Evolutionary conservation across 2,329 filamentous ascomycete species (phyloP).

Genomic region (Fonsecaea pedrosoi): DNA sequence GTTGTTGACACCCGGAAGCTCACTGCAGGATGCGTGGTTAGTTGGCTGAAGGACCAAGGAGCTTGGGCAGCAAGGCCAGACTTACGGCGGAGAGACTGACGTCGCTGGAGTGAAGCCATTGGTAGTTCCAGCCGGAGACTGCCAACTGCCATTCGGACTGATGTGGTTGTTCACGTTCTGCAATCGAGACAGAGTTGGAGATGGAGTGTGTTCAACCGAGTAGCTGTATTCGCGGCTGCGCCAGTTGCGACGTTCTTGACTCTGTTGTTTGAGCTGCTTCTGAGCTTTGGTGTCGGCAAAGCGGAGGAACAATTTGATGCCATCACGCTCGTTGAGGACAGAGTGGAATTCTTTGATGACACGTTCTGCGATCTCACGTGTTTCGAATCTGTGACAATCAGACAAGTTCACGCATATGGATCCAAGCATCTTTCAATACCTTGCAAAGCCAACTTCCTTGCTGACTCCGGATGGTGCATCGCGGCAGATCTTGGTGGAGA

Average conservation of each 20-base stretch:
- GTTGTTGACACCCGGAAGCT: conserved; percentile 48
- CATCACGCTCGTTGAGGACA: conserved; percentile 74
- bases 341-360: conserved; percentile 89
- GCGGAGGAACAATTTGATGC: conserved; percentile 86
- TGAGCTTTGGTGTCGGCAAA: conserved; percentile 97
- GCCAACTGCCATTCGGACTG: conserved; percentile 52
- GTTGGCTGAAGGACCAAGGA: conserved; percentile 20
- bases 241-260: conserved; percentile 92
- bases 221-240: conserved; percentile 92
- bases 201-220: conserved; percentile 57
- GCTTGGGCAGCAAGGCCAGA: conserved; percentile 29
- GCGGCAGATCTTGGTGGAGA: conserved; percentile 93
- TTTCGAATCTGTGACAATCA: conserved; percentile 73
- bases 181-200: conserved; percentile 51
- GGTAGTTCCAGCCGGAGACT: conserved; percentile 51
- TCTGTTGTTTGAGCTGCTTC: conserved; percentile 95
- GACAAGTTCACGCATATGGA: conserved; percentile 27
- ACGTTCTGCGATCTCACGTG: conserved; percentile 85
- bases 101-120: conserved; percentile 56
- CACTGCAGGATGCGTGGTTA: conserved; percentile 44
- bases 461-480: conserved; percentile 85
- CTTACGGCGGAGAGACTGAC: conserved; percentile 57
- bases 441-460: conserved; percentile 95
- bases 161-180: conserved; percentile 50
- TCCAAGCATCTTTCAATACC: conserved; percentile 60